phyloP scores from a whole-genome alignment of 2,329 filamentous ascomycete species.

The Exserohilum turcica region DNA sequence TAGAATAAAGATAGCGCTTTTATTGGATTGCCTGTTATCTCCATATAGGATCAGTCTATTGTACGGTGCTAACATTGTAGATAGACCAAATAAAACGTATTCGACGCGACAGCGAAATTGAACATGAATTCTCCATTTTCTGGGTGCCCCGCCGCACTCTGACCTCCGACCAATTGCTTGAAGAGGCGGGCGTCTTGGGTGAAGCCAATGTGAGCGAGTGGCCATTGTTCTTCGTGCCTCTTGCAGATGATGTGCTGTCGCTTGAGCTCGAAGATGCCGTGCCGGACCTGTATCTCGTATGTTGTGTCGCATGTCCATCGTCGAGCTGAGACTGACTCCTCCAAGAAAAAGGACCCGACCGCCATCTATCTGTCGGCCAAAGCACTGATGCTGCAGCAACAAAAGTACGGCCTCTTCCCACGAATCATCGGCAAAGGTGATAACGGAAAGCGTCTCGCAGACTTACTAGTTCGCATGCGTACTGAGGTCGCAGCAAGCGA shows the following conservation, averaged over 20 bases:
- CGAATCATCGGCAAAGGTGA: constrained; percentile 95
- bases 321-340: constrained; percentile 26
- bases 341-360: constrained; percentile 80
- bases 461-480: constrained; percentile 87
- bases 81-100: constrained; percentile 89
- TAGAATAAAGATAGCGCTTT: constrained; percentile 50
- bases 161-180: constrained; percentile 87
- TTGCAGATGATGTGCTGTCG: constrained; percentile 90
- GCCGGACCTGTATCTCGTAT: constrained; percentile 78
- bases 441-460: constrained; percentile 85
- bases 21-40: constrained; percentile 32
- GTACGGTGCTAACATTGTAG: constrained; percentile 55
- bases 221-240: constrained; percentile 84
- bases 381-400: constrained; percentile 92
- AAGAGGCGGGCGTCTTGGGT: constrained; percentile 90
- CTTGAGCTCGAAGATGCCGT: constrained; percentile 89
- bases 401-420: constrained; percentile 89
- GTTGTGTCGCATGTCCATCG: constrained; percentile 18
- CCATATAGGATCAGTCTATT: constrained; percentile 34
- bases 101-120: constrained; percentile 82
- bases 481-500: constrained; percentile 85
- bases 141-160: constrained; percentile 93
- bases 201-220: constrained; percentile 89
- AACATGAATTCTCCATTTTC: constrained; percentile 96
- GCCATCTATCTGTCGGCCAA: constrained; percentile 87